A percentile compares a stretch with the other conserved stretches of the same genome.
Conservation (phyloP, 306 rosid genomes). For the Lathyrus oleraceus region DNA sequence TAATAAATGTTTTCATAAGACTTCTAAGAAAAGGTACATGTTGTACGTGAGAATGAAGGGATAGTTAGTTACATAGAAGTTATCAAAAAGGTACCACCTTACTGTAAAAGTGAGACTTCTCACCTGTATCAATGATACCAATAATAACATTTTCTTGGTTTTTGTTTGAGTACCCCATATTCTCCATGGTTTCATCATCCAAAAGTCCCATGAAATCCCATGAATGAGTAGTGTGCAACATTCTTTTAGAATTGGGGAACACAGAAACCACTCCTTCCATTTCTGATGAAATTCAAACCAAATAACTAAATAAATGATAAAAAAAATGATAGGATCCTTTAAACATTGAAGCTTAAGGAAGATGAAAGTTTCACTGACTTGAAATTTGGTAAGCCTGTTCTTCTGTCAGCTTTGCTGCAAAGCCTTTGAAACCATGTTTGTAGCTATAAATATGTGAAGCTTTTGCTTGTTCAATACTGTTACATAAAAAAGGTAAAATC, state of each 20-base stretch:
- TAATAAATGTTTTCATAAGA: slow-evolving; percentile 34
- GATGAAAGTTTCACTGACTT: slow-evolving; percentile 33
- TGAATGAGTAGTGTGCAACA: slow-evolving; percentile 75
- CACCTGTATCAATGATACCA: slow-evolving; percentile 81
- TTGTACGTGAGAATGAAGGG: slow-evolving; percentile 15
- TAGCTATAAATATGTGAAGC: slow-evolving; percentile 72
- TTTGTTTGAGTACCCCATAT: slow-evolving; percentile 50
- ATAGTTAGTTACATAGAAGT: slow-evolving; percentile 21
- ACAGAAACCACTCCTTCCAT: slow-evolving; percentile 76
- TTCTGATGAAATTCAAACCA: slow-evolving; percentile 48
- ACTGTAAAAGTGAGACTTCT: slow-evolving; percentile 25
- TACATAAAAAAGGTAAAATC: slow-evolving; percentile 18
- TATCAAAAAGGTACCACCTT: slow-evolving; percentile 20
- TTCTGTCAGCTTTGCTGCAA: slow-evolving; percentile 69
- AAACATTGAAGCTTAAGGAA: background rate
- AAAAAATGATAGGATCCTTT: slow-evolving; percentile 31
- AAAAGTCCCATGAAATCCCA: slow-evolving; percentile 82
- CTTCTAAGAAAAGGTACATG: slow-evolving; percentile 26
- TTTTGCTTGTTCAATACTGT: slow-evolving; percentile 65
- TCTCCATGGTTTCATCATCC: slow-evolving; percentile 55
- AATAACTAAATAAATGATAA: background rate
- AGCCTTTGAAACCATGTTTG: slow-evolving; percentile 74
- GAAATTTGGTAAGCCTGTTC: slow-evolving; percentile 70
- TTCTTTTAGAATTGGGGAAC: slow-evolving; percentile 70
- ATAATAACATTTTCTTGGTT: slow-evolving; percentile 67